These are phyloP conservation scores for Suhomyces chickasaworum DNA, from an alignment of 1,139 yeast species.

Conservation along the genomic window DNA sequence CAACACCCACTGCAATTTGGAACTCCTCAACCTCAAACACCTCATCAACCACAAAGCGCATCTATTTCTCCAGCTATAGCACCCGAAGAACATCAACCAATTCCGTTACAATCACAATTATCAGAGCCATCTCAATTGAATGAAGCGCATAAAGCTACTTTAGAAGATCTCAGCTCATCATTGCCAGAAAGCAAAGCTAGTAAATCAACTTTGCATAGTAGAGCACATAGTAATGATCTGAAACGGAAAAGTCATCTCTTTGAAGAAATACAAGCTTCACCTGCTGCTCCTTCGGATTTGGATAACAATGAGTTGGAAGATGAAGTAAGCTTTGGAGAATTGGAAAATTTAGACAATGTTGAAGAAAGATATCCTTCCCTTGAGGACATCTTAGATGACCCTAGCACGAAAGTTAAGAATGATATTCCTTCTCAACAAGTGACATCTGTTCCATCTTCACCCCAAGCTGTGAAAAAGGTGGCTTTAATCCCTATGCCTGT, in stretches of 20 bases:
- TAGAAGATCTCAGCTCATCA: not conserved
- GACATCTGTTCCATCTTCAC: not conserved
- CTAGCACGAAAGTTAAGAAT: not conserved
- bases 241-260: slow-evolving; percentile 4
- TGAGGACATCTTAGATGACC: slow-evolving; percentile 32
- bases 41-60: not conserved
- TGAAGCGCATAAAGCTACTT: not conserved
- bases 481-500: slow-evolving; percentile 16
- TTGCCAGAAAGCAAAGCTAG: not conserved
- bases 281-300: not conserved
- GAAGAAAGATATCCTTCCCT: slow-evolving; percentile 49
- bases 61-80: slow-evolving; percentile 5
- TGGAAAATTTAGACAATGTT: slow-evolving; percentile 42
- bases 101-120: slow-evolving; percentile 2
- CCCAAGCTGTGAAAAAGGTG: not conserved
- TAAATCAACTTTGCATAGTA: not conserved
- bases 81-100: slow-evolving; percentile 3
- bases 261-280: not conserved
- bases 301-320: slow-evolving; percentile 11
- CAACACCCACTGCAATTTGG: slow-evolving; percentile 3
- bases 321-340: slow-evolving; percentile 29
- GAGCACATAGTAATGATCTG: slow-evolving; percentile 2
- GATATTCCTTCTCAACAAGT: not conserved
- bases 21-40: not conserved
- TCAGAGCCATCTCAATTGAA: not conserved